Evolutionary conservation across 1,139 yeast genomes (phyloP).

Genomic region (Hansenula anomala): DNA sequence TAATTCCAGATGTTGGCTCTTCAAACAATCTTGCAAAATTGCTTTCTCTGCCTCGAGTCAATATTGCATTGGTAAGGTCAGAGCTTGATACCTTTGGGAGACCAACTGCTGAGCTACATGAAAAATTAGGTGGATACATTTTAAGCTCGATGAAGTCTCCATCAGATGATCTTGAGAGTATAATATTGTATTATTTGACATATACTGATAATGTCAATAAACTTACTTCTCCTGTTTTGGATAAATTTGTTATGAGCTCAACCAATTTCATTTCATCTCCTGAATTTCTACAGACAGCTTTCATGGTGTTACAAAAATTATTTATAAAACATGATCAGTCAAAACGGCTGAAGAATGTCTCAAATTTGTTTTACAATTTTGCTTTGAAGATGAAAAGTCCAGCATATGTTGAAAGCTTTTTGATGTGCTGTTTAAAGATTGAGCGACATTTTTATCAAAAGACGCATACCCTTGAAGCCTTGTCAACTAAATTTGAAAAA

Average conservation of each 20-base stretch:
- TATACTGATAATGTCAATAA: constrained; percentile 2
- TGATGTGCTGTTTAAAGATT: constrained; percentile 6
- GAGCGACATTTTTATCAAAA: constrained; percentile 7
- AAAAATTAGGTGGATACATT: constrained; percentile 10
- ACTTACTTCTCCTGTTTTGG: constrained; percentile 6
- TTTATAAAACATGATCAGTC: constrained; percentile 14
- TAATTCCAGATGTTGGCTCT: constrained; percentile 6
- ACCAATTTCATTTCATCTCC: constrained; percentile 3
- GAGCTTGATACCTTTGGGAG: constrained; percentile 10
- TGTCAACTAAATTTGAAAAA: constrained; percentile 15
- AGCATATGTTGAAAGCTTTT: constrained; percentile 3
- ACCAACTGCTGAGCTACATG: constrained; percentile 12
- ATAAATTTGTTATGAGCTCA: constrained; percentile 9
- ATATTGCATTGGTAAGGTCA: constrained; percentile 8
- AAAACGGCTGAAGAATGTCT: constrained; percentile 26
- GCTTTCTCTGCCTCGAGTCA: constrained; percentile 10
- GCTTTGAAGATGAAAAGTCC: constrained; percentile 14
- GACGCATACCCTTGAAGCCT: constrained; percentile 1
- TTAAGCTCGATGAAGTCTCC: background rate
- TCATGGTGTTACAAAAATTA: constrained; percentile 4
- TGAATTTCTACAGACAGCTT: constrained; percentile 5
- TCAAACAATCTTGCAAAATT: constrained; percentile 9
- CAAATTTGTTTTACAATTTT: constrained; percentile 26
- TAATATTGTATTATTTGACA: constrained; percentile 5
- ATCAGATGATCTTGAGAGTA: constrained; percentile 1